A percentile compares a stretch with the other conserved stretches of the same genome.
Conservation (phyloP, 768 basidiomycete genomes). For the Suillus luteus region DNA sequence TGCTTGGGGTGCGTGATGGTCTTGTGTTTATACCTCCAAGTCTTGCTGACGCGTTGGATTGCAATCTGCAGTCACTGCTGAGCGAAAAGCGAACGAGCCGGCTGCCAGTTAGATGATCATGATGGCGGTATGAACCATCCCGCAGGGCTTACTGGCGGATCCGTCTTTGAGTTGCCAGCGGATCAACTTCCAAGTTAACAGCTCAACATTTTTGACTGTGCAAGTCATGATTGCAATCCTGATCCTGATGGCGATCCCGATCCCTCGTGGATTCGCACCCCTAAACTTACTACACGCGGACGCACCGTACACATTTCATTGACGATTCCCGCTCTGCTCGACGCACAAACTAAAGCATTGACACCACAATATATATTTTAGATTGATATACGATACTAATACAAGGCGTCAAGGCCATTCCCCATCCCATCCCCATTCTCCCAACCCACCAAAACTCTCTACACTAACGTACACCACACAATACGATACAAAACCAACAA, state of each 20-base stretch:
- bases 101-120: constrained; percentile 8
- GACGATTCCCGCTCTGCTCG: neutral
- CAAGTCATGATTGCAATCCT: neutral
- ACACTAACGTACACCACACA: constrained; percentile 18
- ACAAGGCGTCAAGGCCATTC: constrained; percentile 22
- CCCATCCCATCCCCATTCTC: constrained; percentile 10
- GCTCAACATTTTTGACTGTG: neutral
- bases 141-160: neutral
- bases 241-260: neutral
- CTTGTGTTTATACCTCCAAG: neutral
- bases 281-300: neutral
- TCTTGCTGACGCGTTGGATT: neutral
- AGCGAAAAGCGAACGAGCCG: constrained; percentile 45
- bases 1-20: constrained; percentile 73
- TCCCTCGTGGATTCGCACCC: neutral
- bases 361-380: constrained; percentile 8
- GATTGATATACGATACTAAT: constrained; percentile 29
- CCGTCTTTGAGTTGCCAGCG: neutral
- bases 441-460: constrained; percentile 1
- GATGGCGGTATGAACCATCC: neutral
- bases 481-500: neutral
- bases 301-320: neutral
- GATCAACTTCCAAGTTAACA: neutral
- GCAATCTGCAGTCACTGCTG: constrained; percentile 48
- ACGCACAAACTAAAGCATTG: neutral